Evolutionary conservation across 202 grass and related monocot genomes (phyloP).

Genomic region (Saccharum hybrid): DNA sequence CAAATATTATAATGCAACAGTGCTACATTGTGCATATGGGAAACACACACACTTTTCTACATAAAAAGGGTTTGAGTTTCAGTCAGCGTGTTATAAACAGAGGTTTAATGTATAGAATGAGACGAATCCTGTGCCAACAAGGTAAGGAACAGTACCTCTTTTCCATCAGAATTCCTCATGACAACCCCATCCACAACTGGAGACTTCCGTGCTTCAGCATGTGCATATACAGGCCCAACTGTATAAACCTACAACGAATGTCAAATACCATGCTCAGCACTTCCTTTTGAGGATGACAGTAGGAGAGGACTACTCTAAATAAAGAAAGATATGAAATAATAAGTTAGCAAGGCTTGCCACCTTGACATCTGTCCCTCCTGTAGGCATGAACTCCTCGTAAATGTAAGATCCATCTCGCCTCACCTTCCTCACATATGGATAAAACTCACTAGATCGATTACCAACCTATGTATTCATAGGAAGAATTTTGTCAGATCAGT

Average conservation of each 20-base stretch:
- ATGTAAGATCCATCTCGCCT: conserved; percentile 95
- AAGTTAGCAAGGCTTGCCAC: conserved; percentile 40
- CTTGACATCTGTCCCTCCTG: conserved; percentile 98
- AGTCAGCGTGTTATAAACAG: conserved; percentile 7
- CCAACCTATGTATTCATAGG: conserved; percentile 72
- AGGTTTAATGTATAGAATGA: conserved; percentile 12
- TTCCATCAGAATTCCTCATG: conserved; percentile 94
- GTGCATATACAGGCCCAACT: conserved; percentile 89
- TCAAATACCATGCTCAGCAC: conserved; percentile 1
- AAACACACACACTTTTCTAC: conserved; percentile 11
- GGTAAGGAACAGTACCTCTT: conserved; percentile 66
- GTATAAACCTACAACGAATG: conserved; percentile 80
- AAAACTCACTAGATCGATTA: conserved; percentile 94
- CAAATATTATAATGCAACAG: conserved; percentile 37
- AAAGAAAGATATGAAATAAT: conserved; percentile 10
- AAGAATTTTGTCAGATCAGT: conserved; percentile 21
- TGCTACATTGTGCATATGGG: conserved; percentile 31
- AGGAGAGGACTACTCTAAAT: background rate
- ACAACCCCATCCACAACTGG: conserved; percentile 98
- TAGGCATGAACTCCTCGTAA: conserved; percentile 99
- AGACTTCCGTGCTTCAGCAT: conserved; percentile 96
- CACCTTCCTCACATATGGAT: conserved; percentile 89
- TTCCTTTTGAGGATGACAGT: conserved; percentile 12
- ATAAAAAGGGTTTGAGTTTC: conserved; percentile 24
- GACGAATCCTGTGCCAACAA: conserved; percentile 18